These are phyloP conservation scores for Trametes versicolor DNA, from an alignment of 1,284 basidiomycete species.

Conservation along the genomic window DNA sequence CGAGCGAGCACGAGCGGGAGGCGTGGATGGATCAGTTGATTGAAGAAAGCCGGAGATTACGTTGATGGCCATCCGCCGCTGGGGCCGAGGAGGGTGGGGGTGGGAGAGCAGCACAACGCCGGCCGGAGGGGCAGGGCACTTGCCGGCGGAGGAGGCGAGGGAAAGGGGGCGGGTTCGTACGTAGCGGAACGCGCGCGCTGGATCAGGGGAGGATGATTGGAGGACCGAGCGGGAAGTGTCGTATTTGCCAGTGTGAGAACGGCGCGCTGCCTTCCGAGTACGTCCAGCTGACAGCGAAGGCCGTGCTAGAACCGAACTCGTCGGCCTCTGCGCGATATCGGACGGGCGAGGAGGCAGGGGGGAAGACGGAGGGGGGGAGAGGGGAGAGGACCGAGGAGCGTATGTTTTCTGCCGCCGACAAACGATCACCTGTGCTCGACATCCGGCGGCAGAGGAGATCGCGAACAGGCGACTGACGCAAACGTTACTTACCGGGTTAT, in stretches of 20 bases:
- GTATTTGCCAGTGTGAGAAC: slow-evolving; percentile 27
- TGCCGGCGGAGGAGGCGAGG: slow-evolving; percentile 1
- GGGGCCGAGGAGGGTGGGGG: slow-evolving; percentile 6
- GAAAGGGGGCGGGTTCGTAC: slow-evolving; percentile 11
- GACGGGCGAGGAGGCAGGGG: slow-evolving; percentile 21
- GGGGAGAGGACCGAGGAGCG: neutral
- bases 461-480: neutral
- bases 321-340: slow-evolving; percentile 25
- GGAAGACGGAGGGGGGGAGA: slow-evolving; percentile 3
- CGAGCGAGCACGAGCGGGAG: slow-evolving; percentile 1
- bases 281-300: slow-evolving; percentile 31
- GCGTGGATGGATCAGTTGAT: slow-evolving; percentile 21
- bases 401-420: slow-evolving; percentile 13
- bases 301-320: slow-evolving; percentile 35
- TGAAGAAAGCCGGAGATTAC: slow-evolving; percentile 18
- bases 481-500: neutral
- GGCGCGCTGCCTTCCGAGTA: slow-evolving; percentile 20
- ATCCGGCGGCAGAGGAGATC: neutral
- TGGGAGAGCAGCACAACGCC: neutral
- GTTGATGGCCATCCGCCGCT: slow-evolving; percentile 11
- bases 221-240: neutral
- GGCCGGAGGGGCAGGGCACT: slow-evolving; percentile 9
- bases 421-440: neutral
- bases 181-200: neutral
- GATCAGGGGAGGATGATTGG: slow-evolving; percentile 8